Percentiles rank a stretch among this genome's conserved stretches.
Conservation (phyloP, 495 filamentous ascomycete genomes). For the Penicillium pancosmium region DNA sequence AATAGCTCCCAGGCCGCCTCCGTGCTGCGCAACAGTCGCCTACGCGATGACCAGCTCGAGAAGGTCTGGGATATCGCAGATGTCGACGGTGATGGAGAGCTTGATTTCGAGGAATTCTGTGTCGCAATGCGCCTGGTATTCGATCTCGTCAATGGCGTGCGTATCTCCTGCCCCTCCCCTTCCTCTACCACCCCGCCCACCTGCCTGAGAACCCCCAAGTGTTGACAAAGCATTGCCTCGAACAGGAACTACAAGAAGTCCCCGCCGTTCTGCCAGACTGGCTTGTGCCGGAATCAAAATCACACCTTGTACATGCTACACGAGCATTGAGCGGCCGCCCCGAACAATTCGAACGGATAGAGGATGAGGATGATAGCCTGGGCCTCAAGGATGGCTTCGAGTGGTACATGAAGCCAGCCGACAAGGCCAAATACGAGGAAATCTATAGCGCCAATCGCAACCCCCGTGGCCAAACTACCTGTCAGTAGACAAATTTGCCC, state of each 20-base stretch:
- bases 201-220: not conserved
- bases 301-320: conserved; percentile 89
- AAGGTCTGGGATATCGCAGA: conserved; percentile 97
- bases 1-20: conserved; percentile 90
- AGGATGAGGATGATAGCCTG: conserved; percentile 72
- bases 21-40: conserved; percentile 92
- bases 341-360: conserved; percentile 77
- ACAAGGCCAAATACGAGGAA: conserved; percentile 91
- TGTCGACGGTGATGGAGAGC: conserved; percentile 91
- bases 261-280: conserved; percentile 85
- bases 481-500: conserved; percentile 44
- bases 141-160: conserved; percentile 91
- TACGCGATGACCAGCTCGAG: conserved; percentile 93
- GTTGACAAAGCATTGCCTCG: conserved; percentile 6
- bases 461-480: conserved; percentile 80
- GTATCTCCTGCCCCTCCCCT: conserved; percentile 29
- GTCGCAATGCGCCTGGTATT: conserved; percentile 98
- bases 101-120: conserved; percentile 99
- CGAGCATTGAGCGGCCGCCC: conserved; percentile 76
- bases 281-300: conserved; percentile 95
- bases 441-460: conserved; percentile 91
- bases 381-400: conserved; percentile 96
- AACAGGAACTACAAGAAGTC: conserved; percentile 83
- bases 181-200: not conserved
- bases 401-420: conserved; percentile 95